Percentiles rank a stretch among this genome's conserved stretches.
Conservation (phyloP, 805 yeast species). For the Candida ovalis region DNA sequence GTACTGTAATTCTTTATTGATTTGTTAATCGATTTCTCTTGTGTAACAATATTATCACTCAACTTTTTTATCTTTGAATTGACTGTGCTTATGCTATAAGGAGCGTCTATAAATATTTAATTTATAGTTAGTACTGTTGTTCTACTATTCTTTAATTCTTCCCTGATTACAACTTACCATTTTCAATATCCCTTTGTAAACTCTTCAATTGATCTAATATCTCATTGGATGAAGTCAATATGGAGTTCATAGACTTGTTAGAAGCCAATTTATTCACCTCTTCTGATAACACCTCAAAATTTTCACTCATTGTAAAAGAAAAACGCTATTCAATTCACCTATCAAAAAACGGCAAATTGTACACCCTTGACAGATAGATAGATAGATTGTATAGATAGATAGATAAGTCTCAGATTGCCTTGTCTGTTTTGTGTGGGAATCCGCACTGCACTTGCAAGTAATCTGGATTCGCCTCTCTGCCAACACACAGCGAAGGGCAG, state of each 20-base stretch:
- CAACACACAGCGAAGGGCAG: too few species aligned
- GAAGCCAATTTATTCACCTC: conserved; percentile 29
- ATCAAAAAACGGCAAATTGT: too few species aligned
- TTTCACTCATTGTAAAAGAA: conserved; percentile 10
- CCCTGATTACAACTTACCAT: conserved; percentile 5
- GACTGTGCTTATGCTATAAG: conserved; percentile 5
- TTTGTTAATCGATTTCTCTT: conserved; percentile 25
- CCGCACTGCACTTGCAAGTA: too few species aligned
- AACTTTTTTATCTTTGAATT: conserved; percentile 9
- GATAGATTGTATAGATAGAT: too few species aligned
- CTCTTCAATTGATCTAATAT: conserved; percentile 24
- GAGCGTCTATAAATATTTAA: conserved; percentile 2
- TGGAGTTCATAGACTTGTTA: conserved; percentile 28
- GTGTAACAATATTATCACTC: conserved; percentile 30
- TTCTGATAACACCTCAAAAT: conserved; percentile 24
- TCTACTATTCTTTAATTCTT: too few species aligned
- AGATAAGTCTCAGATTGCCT: too few species aligned
- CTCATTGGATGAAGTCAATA: conserved; percentile 27
- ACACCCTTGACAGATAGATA: too few species aligned
- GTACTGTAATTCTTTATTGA: conserved; percentile 25
- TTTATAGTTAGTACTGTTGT: neutral
- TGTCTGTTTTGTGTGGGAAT: too few species aligned
- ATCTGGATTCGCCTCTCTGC: too few species aligned
- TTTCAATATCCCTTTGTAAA: conserved; percentile 21
- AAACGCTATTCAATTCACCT: too few species aligned